These are phyloP conservation scores for Lodderomyces jiufengensis DNA, from an alignment of 1,139 yeast genomes.

Conservation along the genomic window DNA sequence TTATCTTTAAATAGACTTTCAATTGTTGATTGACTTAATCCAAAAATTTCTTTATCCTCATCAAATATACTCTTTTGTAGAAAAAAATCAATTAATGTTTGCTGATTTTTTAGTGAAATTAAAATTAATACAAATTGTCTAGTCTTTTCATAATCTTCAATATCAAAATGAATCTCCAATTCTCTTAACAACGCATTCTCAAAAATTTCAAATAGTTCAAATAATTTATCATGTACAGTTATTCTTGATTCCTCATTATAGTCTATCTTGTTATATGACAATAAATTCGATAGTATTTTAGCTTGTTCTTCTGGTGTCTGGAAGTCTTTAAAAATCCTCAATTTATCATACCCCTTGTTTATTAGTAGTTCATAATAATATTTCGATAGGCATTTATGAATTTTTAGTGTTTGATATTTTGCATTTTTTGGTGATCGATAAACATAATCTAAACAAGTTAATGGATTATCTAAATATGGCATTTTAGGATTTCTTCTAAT, in stretches of 20 bases:
- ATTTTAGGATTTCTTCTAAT: conserved; percentile 5
- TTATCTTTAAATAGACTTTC: conserved; percentile 20
- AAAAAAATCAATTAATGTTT: conserved; percentile 45
- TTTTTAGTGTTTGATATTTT: conserved; percentile 37
- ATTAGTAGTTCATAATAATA: conserved; percentile 46
- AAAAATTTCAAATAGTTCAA: conserved; percentile 64
- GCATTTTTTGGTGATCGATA: conserved; percentile 42
- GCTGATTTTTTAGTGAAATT: conserved; percentile 37
- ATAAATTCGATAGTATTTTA: conserved; percentile 36
- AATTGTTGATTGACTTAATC: conserved; percentile 20
- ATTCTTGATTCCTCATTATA: conserved; percentile 30
- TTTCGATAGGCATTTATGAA: conserved; percentile 41
- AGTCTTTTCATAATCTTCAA: conserved; percentile 42
- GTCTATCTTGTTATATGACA: conserved; percentile 39
- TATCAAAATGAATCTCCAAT: conserved; percentile 58
- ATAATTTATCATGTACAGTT: conserved; percentile 44
- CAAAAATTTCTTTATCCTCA: conserved; percentile 30
- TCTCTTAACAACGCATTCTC: conserved; percentile 71
- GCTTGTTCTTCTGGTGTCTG: conserved; percentile 51
- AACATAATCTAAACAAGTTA: conserved; percentile 38
- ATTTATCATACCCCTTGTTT: conserved; percentile 45
- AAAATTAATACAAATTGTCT: conserved; percentile 34
- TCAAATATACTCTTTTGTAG: conserved; percentile 44
- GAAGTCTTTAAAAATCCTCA: conserved; percentile 45
- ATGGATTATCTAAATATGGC: conserved; percentile 23